phyloP scores from a whole-genome alignment of 305 asterid species.

The Caryopteris hybrid region DNA sequence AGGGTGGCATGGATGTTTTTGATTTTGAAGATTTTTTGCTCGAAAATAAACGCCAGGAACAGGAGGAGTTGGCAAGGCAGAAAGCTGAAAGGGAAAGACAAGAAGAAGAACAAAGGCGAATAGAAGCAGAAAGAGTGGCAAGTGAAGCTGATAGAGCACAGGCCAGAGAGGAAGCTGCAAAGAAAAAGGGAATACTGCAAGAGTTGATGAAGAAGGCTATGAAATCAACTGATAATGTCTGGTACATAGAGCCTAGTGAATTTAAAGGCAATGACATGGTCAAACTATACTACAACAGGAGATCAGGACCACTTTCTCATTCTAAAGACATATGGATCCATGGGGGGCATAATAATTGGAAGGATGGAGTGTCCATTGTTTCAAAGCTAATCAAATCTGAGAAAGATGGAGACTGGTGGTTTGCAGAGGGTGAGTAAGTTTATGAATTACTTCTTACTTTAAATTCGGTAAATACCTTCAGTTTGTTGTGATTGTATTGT shows the following conservation, averaged over 20 bases:
- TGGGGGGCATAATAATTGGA: slow-evolving; percentile 91
- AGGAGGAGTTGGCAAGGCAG: slow-evolving; percentile 57
- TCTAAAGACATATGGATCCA: slow-evolving; percentile 79
- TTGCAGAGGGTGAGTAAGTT: slow-evolving; percentile 62
- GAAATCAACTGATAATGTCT: slow-evolving; percentile 47
- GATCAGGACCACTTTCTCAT: slow-evolving; percentile 66
- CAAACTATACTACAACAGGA: slow-evolving; percentile 64
- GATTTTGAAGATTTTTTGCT: slow-evolving; percentile 91
- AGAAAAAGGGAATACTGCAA: slow-evolving; percentile 43
- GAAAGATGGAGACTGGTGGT: slow-evolving; percentile 87
- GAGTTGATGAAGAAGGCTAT: slow-evolving; percentile 43
- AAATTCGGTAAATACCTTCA: background rate
- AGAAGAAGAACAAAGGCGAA: slow-evolving; percentile 63
- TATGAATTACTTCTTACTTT: slow-evolving; percentile 16
- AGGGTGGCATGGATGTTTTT: slow-evolving; percentile 70
- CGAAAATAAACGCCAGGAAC: slow-evolving; percentile 79
- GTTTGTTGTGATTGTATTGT: slow-evolving; percentile 6
- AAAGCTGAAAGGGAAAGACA: slow-evolving; percentile 74
- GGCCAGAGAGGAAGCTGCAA: slow-evolving; percentile 68
- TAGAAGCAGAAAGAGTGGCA: slow-evolving; percentile 80
- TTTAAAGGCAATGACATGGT: slow-evolving; percentile 58
- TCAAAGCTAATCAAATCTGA: slow-evolving; percentile 56
- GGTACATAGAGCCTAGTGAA: slow-evolving; percentile 70
- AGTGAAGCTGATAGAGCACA: slow-evolving; percentile 72
- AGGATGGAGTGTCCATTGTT: slow-evolving; percentile 67